These are phyloP conservation scores for Phytophthora lateralis DNA, from an alignment of 352 stramenopile species.

Conservation along the genomic window DNA sequence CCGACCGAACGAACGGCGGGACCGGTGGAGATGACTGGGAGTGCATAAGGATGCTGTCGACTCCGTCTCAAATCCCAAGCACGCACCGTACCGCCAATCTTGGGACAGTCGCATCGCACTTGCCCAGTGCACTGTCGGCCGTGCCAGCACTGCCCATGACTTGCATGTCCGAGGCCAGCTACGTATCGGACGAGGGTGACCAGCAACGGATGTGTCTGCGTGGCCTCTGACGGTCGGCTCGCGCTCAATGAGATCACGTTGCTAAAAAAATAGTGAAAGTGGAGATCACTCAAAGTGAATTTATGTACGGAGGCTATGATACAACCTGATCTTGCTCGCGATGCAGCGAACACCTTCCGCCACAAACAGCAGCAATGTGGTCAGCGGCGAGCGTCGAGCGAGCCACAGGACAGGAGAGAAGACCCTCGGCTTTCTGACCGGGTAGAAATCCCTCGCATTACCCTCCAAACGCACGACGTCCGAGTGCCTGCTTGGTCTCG, in stretches of 20 bases:
- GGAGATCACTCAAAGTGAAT: not conserved
- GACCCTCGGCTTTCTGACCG: slow-evolving; percentile 14
- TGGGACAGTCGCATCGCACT: slow-evolving; percentile 18
- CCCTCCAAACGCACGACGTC: slow-evolving; percentile 16
- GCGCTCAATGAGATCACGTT: no score
- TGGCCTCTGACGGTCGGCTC: no score
- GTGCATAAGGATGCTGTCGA: slow-evolving; percentile 22
- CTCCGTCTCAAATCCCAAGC: slow-evolving; percentile 29
- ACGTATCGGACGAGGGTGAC: no score
- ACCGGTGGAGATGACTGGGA: slow-evolving; percentile 13
- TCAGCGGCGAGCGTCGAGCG: slow-evolving; percentile 1
- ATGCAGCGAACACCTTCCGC: slow-evolving; percentile 12
- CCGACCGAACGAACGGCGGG: not conserved
- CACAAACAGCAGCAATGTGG: slow-evolving; percentile 1
- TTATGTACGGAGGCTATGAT: not conserved
- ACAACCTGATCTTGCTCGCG: slow-evolving; percentile 17
- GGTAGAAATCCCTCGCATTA: slow-evolving; percentile 23
- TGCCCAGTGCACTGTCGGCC: slow-evolving; percentile 2
- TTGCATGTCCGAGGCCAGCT: not conserved
- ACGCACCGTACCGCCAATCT: slow-evolving; percentile 16
- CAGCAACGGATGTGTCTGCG: not conserved
- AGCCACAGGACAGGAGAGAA: not conserved
- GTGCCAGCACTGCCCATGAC: not conserved
- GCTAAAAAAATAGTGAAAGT: no score
- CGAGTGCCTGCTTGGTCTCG: slow-evolving; percentile 17